phyloP scores from a whole-genome alignment of 2,329 filamentous ascomycete genomes.

The Cladosporium sp. region DNA sequence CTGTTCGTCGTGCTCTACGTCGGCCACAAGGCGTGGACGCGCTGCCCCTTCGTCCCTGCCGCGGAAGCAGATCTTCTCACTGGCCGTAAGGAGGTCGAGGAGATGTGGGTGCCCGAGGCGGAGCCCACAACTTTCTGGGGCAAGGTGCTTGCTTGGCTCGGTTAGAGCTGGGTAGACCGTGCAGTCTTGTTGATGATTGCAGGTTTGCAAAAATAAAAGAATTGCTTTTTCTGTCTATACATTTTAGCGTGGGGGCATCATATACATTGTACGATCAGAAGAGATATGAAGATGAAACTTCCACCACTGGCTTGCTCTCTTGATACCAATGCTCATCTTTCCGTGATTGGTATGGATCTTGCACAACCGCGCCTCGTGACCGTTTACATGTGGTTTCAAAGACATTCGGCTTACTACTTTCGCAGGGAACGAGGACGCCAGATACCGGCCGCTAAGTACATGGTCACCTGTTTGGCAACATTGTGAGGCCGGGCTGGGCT shows the following conservation, averaged over 20 bases:
- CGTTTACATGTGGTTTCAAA: too few species aligned
- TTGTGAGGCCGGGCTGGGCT: too few species aligned
- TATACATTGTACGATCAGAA: not conserved
- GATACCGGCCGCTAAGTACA: too few species aligned
- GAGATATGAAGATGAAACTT: not conserved
- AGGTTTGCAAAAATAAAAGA: not conserved
- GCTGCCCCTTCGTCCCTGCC: conserved; percentile 42
- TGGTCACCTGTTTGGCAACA: too few species aligned
- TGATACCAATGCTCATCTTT: too few species aligned
- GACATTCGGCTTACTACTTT: too few species aligned
- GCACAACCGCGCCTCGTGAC: too few species aligned
- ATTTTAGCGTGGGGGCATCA: not conserved
- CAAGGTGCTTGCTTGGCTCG: conserved; percentile 29
- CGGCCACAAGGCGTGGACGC: conserved; percentile 67
- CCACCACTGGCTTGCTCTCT: not conserved
- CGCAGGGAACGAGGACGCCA: too few species aligned
- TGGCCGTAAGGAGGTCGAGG: conserved; percentile 41
- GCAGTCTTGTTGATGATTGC: not conserved
- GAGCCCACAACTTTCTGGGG: conserved; percentile 35
- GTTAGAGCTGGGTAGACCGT: not conserved
- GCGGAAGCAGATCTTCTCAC: conserved; percentile 45
- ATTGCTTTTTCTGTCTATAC: not conserved
- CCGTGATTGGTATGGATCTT: too few species aligned
- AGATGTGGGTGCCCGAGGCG: conserved; percentile 36
- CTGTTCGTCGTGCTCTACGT: conserved; percentile 69